Evolutionary conservation across 2,329 filamentous ascomycete species (phyloP), one percentile per base, ranked within the genome.

Genomic region (Fusarium musae): DNA sequence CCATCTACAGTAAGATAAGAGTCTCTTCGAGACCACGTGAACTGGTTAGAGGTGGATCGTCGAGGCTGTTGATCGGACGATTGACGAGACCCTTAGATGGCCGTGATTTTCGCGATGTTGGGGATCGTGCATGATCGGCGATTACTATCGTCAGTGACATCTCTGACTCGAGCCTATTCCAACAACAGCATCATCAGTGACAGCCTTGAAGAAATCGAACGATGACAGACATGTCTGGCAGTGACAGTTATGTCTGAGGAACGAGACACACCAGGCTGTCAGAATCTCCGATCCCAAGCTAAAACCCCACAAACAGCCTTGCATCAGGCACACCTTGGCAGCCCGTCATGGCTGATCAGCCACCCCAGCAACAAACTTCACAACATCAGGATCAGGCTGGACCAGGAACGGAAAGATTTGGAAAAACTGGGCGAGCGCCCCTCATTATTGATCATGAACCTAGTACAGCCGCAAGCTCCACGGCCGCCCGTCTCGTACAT

Each of bases 381-480:
- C 9, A 46, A 72, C 53, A 68, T 32, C 34, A 57, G 46, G 37
- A 68, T 40, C 30, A 57, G 42, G 37, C 39, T 68, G 52, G 42
- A n/a, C 58, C 57, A 74, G 64, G 52, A 70, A 63, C 63, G 47
- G 49, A 49, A 49, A 52, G 30, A 69, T 47, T 63, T 74, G 72
- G 68, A 72, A 74, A 72, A 68, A 74, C 72, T 57, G 72, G 72
- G 72, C 64, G 60, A 74, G 60, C 72, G 68, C 72, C 72, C 72
- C 67, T 74, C 69, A 65, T 75, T 74, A 72, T 74, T 74, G 72
- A 63, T 74, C 68, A 64, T 74, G 60, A 69, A 72, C 60, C 72
- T 74, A 74, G 72, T 72, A 72, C 64, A 66, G 58, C 60, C 61
- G 64, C 58, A 60, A 60, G 71, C 46, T 66, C 57, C 60, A 49